Percentiles rank a stretch among this genome's conserved stretches.
phyloP scores from a whole-genome alignment of 2,329 filamentous ascomycete species.

The Penicillium sclerotigenum region DNA sequence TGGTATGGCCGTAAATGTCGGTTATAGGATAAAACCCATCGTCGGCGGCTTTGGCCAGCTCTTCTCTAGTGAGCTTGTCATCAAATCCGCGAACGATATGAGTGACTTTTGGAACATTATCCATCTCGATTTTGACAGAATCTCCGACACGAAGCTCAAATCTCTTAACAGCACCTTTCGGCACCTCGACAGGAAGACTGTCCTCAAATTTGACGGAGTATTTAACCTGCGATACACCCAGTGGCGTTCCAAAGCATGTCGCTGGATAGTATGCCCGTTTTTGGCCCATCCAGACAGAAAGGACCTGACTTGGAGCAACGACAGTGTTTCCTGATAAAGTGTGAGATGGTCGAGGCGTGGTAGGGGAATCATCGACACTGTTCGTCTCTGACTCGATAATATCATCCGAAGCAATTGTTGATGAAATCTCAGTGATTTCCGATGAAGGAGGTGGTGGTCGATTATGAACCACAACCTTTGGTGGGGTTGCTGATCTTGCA shows the following conservation, averaged over 20 bases:
- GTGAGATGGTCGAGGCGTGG: conserved; percentile 10
- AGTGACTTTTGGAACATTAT: conserved; percentile 41
- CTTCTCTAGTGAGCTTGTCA: conserved; percentile 32
- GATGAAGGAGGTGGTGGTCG: conserved; percentile 15
- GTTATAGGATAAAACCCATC: conserved; percentile 33
- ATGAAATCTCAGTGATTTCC: conserved; percentile 12
- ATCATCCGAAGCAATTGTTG: conserved; percentile 11
- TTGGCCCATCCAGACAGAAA: conserved; percentile 58
- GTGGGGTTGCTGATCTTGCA: background rate
- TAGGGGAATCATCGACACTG: conserved; percentile 12
- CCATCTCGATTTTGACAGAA: conserved; percentile 47
- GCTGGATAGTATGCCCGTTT: conserved; percentile 58
- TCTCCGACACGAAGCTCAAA: conserved; percentile 47
- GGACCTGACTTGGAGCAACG: conserved; percentile 52
- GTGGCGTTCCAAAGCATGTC: conserved; percentile 52
- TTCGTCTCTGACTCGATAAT: conserved; percentile 10
- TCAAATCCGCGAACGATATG: conserved; percentile 45
- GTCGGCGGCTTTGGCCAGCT: conserved; percentile 24
- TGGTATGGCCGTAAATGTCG: conserved; percentile 44
- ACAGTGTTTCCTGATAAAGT: conserved; percentile 20
- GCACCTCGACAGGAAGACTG: conserved; percentile 40
- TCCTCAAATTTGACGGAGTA: conserved; percentile 49
- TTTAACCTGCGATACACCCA: conserved; percentile 37
- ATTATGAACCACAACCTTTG: conserved; percentile 9
- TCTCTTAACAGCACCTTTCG: conserved; percentile 41